Evolutionary conservation across 163 green algal species (phyloP).

Genomic region (Botryococcus braunii): DNA sequence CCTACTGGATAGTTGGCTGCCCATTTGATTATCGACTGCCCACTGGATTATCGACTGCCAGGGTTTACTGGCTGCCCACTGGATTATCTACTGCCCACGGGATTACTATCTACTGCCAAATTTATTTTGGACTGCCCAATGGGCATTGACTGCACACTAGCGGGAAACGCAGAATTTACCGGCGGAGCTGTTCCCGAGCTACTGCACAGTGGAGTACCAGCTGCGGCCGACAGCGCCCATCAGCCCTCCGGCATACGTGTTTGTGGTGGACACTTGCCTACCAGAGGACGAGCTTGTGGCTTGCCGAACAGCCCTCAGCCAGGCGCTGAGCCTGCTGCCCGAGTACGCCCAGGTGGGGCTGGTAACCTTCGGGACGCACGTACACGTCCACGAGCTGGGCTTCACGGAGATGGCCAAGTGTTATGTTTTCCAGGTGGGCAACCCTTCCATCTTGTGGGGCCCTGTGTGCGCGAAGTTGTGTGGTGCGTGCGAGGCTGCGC

Average conservation of each 20-base stretch:
- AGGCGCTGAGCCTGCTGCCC: conserved; percentile 68
- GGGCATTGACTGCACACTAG: no score
- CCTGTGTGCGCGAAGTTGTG: no score
- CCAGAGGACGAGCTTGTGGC: conserved; percentile 88
- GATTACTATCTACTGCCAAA: no score
- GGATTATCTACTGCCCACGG: no score
- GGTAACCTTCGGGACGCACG: conserved; percentile 89
- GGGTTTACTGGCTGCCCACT: no score
- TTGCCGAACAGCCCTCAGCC: conserved; percentile 42
- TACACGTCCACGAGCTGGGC: conserved; percentile 94
- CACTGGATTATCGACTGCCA: no score
- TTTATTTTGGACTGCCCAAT: no score
- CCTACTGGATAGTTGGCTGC: no score
- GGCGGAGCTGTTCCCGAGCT: conserved; percentile 92
- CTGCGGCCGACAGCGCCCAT: conserved; percentile 31
- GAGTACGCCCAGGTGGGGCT: conserved; percentile 76
- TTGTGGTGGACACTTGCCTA: conserved; percentile 92
- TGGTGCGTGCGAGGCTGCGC: no score
- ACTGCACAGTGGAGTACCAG: conserved; percentile 94
- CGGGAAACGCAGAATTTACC: conserved; percentile 73
- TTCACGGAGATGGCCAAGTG: conserved; percentile 81
- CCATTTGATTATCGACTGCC: no score
- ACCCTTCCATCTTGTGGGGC: no score
- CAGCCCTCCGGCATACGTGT: conserved; percentile 83
- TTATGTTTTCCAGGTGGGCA: conserved; percentile 81